Evolutionary conservation across 441 rosid species (phyloP).

Genomic region (Dalechampia spathulata): DNA sequence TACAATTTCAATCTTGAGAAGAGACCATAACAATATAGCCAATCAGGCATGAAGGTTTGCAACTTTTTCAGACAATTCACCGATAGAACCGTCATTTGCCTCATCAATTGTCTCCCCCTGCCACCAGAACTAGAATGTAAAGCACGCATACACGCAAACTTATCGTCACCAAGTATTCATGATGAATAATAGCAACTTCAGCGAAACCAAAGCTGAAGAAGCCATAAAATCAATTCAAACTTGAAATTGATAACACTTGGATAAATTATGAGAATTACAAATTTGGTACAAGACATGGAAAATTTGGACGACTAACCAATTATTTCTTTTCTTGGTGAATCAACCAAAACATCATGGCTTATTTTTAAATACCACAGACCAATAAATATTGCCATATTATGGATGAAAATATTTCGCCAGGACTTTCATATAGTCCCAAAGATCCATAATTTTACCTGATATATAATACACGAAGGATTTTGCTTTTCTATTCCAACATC

Average conservation of each 20-base stretch:
- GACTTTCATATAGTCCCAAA: not conserved
- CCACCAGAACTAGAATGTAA: slow-evolving; percentile 13
- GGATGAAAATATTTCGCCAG: not conserved
- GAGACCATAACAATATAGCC: not conserved
- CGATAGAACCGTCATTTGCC: slow-evolving; percentile 36
- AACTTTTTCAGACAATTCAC: slow-evolving; percentile 46
- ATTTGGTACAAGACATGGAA: too few relatives aligned
- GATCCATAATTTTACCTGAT: not conserved
- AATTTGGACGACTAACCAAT: not conserved
- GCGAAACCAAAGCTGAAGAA: not conserved
- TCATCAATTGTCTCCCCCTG: slow-evolving; percentile 48
- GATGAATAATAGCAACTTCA: not conserved
- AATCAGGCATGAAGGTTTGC: slow-evolving; percentile 41
- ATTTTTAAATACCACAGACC: not conserved
- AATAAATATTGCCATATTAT: not conserved
- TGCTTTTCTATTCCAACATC: too few relatives aligned
- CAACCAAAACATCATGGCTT: not conserved
- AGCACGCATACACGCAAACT: not conserved
- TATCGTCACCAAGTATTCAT: too few relatives aligned
- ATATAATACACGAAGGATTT: too few relatives aligned
- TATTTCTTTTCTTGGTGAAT: not conserved
- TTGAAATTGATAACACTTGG: too few relatives aligned
- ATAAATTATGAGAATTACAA: too few relatives aligned
- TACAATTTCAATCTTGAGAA: slow-evolving; percentile 11
- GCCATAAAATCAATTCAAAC: too few relatives aligned